phyloP scores from a whole-genome alignment of 1,139 yeast genomes.

The Ogataea hybrid region DNA sequence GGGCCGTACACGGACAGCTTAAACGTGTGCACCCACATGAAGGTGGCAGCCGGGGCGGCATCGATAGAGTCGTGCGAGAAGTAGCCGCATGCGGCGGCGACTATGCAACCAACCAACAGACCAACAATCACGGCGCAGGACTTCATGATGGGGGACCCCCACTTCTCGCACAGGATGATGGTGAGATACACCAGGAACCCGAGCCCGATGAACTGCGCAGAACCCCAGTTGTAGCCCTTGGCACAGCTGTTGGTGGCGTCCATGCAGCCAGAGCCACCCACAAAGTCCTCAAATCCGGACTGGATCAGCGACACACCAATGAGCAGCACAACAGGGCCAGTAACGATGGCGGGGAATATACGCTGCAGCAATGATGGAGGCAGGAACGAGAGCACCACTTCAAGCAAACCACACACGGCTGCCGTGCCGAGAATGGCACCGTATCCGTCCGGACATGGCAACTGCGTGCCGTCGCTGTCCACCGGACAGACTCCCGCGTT shows the following conservation, averaged over 20 bases:
- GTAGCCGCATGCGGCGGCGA: slow-evolving; percentile 88
- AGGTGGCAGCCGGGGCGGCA: slow-evolving; percentile 79
- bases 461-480: slow-evolving; percentile 56
- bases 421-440: slow-evolving; percentile 84
- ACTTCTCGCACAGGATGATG: slow-evolving; percentile 73
- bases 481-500: slow-evolving; percentile 63
- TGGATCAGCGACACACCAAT: slow-evolving; percentile 70
- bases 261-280: slow-evolving; percentile 81
- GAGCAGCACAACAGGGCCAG: slow-evolving; percentile 86
- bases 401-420: slow-evolving; percentile 71
- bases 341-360: slow-evolving; percentile 83
- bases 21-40: slow-evolving; percentile 86
- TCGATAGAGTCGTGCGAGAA: slow-evolving; percentile 56
- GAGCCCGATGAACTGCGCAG: slow-evolving; percentile 79
- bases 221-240: slow-evolving; percentile 71
- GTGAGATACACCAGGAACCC: slow-evolving; percentile 79
- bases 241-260: slow-evolving; percentile 36
- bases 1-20: slow-evolving; percentile 76
- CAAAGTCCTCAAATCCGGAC: slow-evolving; percentile 79
- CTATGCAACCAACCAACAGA: slow-evolving; percentile 81
- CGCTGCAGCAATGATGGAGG: slow-evolving; percentile 71
- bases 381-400: slow-evolving; percentile 66
- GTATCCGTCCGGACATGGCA: slow-evolving; percentile 87
- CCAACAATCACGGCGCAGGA: slow-evolving; percentile 90
- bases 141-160: slow-evolving; percentile 94